Conservation (phyloP, 495 filamentous ascomycete genomes). For the Sordaria brevicollis region DNA sequence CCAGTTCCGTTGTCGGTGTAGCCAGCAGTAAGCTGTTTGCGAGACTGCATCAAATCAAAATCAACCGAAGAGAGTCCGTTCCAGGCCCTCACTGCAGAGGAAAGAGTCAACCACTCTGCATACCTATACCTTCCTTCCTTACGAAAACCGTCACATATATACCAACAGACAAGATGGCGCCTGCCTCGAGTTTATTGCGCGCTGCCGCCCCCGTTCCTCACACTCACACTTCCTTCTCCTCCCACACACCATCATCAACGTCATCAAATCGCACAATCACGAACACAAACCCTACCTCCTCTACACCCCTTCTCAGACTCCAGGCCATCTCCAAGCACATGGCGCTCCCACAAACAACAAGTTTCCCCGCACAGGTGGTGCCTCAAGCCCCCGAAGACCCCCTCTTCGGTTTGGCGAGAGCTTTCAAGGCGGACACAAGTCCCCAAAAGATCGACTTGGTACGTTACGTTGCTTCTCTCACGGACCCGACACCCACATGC, state of each 20-base stretch:
- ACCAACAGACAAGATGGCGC: neutral
- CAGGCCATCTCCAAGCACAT: conserved; percentile 34
- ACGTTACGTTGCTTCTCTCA: conserved; percentile 6
- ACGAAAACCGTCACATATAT: neutral
- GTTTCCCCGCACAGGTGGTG: conserved; percentile 69
- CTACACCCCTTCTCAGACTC: conserved; percentile 29
- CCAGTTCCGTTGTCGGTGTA: neutral
- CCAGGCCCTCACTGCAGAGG: neutral
- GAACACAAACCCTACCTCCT: conserved; percentile 2
- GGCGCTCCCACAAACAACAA: conserved; percentile 39
- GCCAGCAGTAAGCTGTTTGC: neutral
- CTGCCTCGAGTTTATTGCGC: neutral
- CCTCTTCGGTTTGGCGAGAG: conserved; percentile 86
- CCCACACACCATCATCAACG: neutral
- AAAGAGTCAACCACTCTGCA: too few relatives aligned
- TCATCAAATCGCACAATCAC: conserved; percentile 2
- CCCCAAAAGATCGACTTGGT: conserved; percentile 84
- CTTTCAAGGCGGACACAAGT: conserved; percentile 73
- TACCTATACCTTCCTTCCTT: too few relatives aligned
- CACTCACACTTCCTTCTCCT: neutral
- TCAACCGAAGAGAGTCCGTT: neutral
- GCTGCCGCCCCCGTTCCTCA: neutral
- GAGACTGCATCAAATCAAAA: neutral
- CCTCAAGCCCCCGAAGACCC: conserved; percentile 91
- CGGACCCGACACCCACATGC: neutral